Conservation (phyloP, 306 rosid species). For the Fragaria vesca region DNA sequence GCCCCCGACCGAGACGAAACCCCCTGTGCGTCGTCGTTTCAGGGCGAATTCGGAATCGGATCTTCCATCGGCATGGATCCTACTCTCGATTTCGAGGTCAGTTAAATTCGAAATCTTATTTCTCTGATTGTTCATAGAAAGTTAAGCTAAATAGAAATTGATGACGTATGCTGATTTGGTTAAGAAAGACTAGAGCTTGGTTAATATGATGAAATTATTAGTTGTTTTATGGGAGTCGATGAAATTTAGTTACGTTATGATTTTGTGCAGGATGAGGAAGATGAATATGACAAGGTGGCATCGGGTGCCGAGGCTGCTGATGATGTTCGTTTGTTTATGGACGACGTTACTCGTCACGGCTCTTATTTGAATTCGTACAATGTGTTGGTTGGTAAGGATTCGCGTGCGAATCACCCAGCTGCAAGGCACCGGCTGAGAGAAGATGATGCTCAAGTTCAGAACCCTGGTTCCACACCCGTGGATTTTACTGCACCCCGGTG, state of each 20-base stretch:
- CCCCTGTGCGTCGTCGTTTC: conserved; percentile 36
- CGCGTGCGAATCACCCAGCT: conserved; percentile 28
- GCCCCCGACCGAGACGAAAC: conserved; percentile 25
- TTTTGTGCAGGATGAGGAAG: conserved; percentile 36
- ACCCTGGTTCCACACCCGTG: background rate
- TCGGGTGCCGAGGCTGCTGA: conserved; percentile 20
- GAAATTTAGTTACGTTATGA: background rate
- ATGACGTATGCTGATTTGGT: background rate
- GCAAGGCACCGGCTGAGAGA: conserved; percentile 31
- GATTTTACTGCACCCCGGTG: background rate
- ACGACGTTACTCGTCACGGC: conserved; percentile 10
- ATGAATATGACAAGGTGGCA: conserved; percentile 41
- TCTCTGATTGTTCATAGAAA: background rate
- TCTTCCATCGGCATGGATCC: conserved; percentile 35
- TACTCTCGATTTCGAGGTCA: conserved; percentile 39
- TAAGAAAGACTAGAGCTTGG: background rate
- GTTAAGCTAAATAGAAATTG: background rate
- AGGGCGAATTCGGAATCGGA: conserved; percentile 28
- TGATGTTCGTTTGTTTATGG: conserved; percentile 29
- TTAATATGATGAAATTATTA: background rate
- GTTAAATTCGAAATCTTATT: too few species aligned
- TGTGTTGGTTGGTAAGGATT: conserved; percentile 29
- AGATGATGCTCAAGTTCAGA: conserved; percentile 27
- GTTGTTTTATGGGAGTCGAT: background rate
- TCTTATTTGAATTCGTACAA: conserved; percentile 34